Evolutionary conservation across 306 rosid genomes (phyloP).

Genomic region (Casuarina cunninghamiana): DNA sequence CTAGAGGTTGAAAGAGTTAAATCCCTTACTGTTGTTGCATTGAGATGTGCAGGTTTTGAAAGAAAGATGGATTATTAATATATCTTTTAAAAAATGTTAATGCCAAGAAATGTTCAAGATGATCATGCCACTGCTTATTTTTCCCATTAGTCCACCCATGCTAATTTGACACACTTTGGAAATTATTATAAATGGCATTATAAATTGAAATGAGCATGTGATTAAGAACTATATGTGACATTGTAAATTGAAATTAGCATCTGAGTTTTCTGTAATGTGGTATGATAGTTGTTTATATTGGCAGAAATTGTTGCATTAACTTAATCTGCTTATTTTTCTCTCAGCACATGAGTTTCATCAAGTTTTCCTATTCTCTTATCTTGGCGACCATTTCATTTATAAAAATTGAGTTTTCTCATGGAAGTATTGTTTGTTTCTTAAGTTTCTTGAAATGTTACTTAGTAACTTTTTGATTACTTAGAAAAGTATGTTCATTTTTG

Average conservation of each 20-base stretch:
- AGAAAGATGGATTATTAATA: background rate
- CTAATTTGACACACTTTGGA: background rate
- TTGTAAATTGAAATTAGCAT: background rate
- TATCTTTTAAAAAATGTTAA: no score
- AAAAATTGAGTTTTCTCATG: background rate
- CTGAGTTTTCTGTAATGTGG: background rate
- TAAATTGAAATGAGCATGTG: no score
- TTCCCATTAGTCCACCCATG: background rate
- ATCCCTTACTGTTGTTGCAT: background rate
- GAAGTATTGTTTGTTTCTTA: background rate
- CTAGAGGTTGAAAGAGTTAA: conserved; percentile 13
- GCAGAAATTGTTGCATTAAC: background rate
- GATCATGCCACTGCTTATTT: background rate
- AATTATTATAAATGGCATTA: no score
- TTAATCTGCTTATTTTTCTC: background rate
- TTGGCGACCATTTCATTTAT: background rate
- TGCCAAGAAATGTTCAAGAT: background rate
- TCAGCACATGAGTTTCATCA: background rate
- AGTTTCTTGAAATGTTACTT: background rate
- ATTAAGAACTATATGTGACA: background rate
- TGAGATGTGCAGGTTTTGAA: background rate
- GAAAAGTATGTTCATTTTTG: conserved; percentile 15
- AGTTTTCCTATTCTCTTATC: background rate
- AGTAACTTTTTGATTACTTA: background rate
- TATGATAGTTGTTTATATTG: background rate